phyloP scores from a whole-genome alignment of 2,329 filamentous ascomycete species.

The Sporothrix dimorphospora region DNA sequence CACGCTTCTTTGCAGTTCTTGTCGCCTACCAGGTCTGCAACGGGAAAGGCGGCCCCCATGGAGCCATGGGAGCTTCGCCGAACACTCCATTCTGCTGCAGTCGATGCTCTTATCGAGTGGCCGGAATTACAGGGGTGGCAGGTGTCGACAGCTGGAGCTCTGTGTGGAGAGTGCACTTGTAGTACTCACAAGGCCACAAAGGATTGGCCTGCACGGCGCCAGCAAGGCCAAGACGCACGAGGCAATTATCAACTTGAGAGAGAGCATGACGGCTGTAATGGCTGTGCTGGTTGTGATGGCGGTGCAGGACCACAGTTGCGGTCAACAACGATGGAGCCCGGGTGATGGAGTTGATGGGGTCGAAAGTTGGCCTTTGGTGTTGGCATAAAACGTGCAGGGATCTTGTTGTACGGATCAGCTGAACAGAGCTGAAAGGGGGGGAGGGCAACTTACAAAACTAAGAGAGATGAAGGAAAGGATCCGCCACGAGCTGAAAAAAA shows the following conservation, averaged over 20 bases:
- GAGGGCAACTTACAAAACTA: not conserved
- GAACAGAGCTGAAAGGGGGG: not conserved
- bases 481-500: constrained; percentile 7
- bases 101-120: not conserved
- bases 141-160: constrained; percentile 1
- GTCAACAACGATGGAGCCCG: not conserved
- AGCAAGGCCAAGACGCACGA: constrained; percentile 12
- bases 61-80: not conserved
- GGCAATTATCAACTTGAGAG: not conserved
- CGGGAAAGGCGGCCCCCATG: not conserved
- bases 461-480: not conserved
- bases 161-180: not conserved
- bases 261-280: not conserved
- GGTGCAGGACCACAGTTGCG: not conserved
- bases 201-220: constrained; percentile 3
- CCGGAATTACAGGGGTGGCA: not conserved
- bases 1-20: not conserved
- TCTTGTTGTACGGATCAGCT: not conserved
- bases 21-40: not conserved
- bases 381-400: not conserved
- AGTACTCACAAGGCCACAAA: not conserved
- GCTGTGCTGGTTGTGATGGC: not conserved
- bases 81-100: not conserved
- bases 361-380: not conserved
- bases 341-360: not conserved